These are phyloP conservation scores for Fragaria ananassa DNA, from an alignment of 306 rosid genomes.

Conservation along the genomic window DNA sequence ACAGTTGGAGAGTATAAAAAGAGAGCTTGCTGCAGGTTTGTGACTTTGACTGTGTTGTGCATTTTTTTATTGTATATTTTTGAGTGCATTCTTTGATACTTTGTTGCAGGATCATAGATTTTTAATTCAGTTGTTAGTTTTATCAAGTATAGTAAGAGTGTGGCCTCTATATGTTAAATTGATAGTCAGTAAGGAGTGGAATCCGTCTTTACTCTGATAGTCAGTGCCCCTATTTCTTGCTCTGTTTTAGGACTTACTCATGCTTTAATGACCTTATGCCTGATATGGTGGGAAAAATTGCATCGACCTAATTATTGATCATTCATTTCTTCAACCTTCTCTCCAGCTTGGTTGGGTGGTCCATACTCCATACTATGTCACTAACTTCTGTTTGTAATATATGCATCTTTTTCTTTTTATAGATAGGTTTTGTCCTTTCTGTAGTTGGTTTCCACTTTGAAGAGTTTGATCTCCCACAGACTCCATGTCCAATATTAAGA, in stretches of 20 bases:
- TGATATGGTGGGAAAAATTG: not conserved
- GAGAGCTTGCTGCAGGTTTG: conserved; percentile 79
- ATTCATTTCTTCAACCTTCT: not conserved
- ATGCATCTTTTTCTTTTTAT: not conserved
- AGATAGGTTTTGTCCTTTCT: not conserved
- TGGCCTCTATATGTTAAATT: conserved; percentile 1
- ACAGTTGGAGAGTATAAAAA: conserved; percentile 62
- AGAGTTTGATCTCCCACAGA: not conserved
- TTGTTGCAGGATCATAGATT: not conserved
- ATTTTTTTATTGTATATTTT: conserved; percentile 1
- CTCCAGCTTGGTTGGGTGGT: not conserved
- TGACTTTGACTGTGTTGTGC: conserved; percentile 22
- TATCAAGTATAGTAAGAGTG: not conserved
- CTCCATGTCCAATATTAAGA: not conserved
- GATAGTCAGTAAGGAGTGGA: not conserved
- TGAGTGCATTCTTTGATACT: not conserved
- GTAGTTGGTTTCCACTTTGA: not conserved
- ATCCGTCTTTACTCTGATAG: not conserved
- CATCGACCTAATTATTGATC: not conserved
- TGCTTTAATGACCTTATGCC: not conserved
- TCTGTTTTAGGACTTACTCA: not conserved
- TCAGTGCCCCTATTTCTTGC: not conserved
- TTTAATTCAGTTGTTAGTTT: not conserved
- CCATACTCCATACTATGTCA: not conserved
- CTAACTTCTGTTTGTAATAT: not conserved